Percentiles rank a stretch among this genome's conserved stretches.
These are phyloP conservation scores for Drechslerella dactyloides DNA, from an alignment of 2,329 filamentous ascomycete genomes.

Conservation along the genomic window DNA sequence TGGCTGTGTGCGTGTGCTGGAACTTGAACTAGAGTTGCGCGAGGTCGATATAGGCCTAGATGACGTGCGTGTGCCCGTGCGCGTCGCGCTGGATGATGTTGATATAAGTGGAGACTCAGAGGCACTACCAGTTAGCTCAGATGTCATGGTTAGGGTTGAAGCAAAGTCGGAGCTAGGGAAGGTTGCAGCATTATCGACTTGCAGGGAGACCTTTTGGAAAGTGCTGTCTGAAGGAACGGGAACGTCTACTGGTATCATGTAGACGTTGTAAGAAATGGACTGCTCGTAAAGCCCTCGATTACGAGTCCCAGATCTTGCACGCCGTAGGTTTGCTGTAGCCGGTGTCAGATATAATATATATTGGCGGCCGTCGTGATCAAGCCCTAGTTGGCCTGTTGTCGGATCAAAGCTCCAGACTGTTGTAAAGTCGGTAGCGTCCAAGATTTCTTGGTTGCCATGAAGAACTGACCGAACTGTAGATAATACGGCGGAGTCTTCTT, in stretches of 20 bases:
- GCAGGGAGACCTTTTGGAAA: neutral
- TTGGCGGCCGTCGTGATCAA: neutral
- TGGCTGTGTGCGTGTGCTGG: neutral
- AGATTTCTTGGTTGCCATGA: neutral
- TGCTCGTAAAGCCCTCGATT: neutral
- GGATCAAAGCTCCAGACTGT: no score
- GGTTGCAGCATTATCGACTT: neutral
- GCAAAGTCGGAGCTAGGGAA: constrained; percentile 8
- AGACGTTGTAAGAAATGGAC: constrained; percentile 6
- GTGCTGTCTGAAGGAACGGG: neutral
- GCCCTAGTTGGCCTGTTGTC: no score
- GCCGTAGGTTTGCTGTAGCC: no score
- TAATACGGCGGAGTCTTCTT: neutral
- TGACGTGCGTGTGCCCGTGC: no score
- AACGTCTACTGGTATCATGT: constrained; percentile 8
- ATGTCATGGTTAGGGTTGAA: neutral
- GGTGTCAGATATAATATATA: constrained; percentile 6
- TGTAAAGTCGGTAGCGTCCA: no score
- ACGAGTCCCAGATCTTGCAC: neutral
- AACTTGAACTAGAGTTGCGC: neutral
- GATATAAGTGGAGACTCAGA: neutral
- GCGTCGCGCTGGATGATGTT: neutral
- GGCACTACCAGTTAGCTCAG: neutral
- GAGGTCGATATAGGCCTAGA: no score
- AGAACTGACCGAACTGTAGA: constrained; percentile 1